A percentile compares a stretch with the other conserved stretches of the same genome.
Conservation (phyloP, 2,329 filamentous ascomycete genomes). For the Colletotrichum tabaci region DNA sequence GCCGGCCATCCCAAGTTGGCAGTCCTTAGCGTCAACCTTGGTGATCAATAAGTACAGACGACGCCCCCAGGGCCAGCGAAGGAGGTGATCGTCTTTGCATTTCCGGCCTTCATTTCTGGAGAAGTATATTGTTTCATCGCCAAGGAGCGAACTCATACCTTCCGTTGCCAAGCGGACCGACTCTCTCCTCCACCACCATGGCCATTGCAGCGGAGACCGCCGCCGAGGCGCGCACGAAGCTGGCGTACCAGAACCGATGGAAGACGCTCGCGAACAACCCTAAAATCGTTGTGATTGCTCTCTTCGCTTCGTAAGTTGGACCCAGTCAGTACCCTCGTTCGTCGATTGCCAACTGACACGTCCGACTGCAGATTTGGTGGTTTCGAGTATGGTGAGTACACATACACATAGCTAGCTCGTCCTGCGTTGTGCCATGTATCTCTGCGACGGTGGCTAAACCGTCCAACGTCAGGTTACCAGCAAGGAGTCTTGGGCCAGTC, state of each 20-base stretch:
- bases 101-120: neutral
- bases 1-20: constrained; percentile 19
- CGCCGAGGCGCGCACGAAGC: constrained; percentile 35
- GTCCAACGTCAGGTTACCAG: constrained; percentile 54
- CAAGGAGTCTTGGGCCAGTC: constrained; percentile 67
- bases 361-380: constrained; percentile 59
- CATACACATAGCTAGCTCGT: too few species aligned
- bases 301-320: constrained; percentile 56
- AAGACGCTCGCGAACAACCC: constrained; percentile 52
- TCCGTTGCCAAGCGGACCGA: neutral
- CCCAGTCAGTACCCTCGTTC: neutral
- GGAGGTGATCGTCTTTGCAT: neutral
- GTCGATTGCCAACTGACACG: constrained; percentile 2
- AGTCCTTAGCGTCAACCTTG: constrained; percentile 34
- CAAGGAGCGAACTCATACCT: neutral
- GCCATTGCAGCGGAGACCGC: constrained; percentile 29
- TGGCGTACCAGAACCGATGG: constrained; percentile 45
- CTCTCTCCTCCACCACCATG: constrained; percentile 12
- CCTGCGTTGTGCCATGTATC: too few species aligned
- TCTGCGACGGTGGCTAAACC: too few species aligned
- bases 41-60: constrained; percentile 32
- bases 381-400: constrained; percentile 60
- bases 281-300: constrained; percentile 56
- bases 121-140: neutral
- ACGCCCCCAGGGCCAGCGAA: neutral